Evolutionary conservation across 805 yeast species (phyloP).

Genomic region (Schwanniomyces sp.): DNA sequence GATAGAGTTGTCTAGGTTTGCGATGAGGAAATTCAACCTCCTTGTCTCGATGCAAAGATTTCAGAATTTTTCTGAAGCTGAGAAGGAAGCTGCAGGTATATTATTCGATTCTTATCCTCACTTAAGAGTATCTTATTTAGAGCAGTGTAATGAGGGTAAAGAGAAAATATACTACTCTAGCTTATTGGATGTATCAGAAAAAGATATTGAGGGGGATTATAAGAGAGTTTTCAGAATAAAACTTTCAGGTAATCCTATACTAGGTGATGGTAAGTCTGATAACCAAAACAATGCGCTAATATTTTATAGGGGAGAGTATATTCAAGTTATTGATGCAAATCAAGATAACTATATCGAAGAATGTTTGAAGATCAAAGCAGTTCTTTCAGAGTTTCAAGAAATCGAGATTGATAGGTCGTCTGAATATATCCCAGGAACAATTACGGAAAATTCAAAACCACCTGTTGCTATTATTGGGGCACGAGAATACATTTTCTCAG

Average conservation of each 20-base stretch:
- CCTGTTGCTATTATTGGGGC: conserved; percentile 92
- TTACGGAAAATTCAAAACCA: conserved; percentile 2
- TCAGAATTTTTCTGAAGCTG: conserved; percentile 62
- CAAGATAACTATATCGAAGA: conserved; percentile 96
- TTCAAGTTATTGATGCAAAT: conserved; percentile 93
- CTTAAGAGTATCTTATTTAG: conserved; percentile 54
- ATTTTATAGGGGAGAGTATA: conserved; percentile 90
- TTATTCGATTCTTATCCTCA: conserved; percentile 75
- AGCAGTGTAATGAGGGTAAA: conserved; percentile 46
- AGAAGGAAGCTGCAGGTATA: conserved; percentile 64
- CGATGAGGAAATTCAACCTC: conserved; percentile 75
- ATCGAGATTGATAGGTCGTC: conserved; percentile 53
- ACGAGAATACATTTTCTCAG: conserved; percentile 91
- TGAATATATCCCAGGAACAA: conserved; percentile 54
- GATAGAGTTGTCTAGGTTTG: conserved; percentile 42
- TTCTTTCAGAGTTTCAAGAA: conserved; percentile 90
- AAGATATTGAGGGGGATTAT: conserved; percentile 54
- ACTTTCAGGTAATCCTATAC: conserved; percentile 89
- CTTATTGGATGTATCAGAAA: conserved; percentile 35
- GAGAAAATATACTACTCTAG: conserved; percentile 60
- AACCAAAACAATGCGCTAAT: conserved; percentile 88
- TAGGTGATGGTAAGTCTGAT: conserved; percentile 96
- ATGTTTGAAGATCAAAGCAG: conserved; percentile 85
- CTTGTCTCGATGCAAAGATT: conserved; percentile 87
- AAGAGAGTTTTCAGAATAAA: conserved; percentile 54